phyloP scores from a whole-genome alignment of 805 yeast genomes.

The Metschnikowia matae region DNA sequence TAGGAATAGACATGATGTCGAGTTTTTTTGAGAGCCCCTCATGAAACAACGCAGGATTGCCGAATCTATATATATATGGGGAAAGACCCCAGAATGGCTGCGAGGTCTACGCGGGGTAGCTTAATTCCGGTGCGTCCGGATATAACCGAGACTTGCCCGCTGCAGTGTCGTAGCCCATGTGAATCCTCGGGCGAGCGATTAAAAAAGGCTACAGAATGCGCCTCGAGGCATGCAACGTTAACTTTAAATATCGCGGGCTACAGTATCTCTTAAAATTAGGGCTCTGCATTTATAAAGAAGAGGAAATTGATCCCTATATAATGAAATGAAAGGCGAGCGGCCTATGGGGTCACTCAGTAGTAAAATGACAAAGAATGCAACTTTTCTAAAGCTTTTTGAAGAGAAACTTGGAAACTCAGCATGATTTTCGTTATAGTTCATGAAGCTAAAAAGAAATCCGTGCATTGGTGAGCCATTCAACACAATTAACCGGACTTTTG shows the following conservation, averaged over 20 bases:
- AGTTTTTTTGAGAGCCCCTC: background rate
- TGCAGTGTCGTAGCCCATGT: background rate
- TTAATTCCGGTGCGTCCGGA: background rate
- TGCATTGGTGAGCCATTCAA: slow-evolving; percentile 4
- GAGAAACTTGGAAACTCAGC: slow-evolving; percentile 9
- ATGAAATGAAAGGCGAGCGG: slow-evolving; percentile 8
- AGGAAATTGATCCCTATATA: background rate
- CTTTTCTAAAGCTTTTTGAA: slow-evolving; percentile 4
- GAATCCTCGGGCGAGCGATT: background rate
- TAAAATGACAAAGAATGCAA: slow-evolving; percentile 5
- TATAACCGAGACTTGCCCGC: background rate
- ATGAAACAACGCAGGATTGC: background rate
- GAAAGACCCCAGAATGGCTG: background rate
- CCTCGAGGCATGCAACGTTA: too few relatives aligned
- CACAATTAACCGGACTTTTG: slow-evolving; percentile 28
- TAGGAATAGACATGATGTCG: slow-evolving; percentile 20
- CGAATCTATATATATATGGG: background rate
- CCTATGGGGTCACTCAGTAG: background rate
- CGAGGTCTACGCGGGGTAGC: background rate
- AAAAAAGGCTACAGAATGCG: background rate
- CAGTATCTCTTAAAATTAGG: background rate
- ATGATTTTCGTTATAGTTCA: slow-evolving; percentile 6
- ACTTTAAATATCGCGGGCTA: background rate
- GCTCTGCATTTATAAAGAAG: slow-evolving; percentile 7
- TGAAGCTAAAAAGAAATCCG: slow-evolving; percentile 5